Evolutionary conservation across 2,329 filamentous ascomycete species (phyloP).

Genomic region (Blastomyces gilchristii): DNA sequence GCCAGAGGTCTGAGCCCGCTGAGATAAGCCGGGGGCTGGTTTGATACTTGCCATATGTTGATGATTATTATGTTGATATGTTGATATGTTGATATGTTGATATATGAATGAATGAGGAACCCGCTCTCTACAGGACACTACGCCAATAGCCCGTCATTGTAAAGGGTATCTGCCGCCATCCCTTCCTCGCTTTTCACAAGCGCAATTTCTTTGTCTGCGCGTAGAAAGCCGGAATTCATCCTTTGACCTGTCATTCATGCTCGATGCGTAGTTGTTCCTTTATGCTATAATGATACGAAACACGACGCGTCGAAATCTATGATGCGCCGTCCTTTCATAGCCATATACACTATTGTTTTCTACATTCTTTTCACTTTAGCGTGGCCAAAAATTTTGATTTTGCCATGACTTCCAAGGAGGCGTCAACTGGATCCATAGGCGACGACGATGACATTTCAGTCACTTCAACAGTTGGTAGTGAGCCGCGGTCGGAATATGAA

Average conservation of each 20-base stretch:
- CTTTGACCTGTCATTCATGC: background rate
- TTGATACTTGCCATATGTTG: no score
- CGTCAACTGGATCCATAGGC: background rate
- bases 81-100: no score
- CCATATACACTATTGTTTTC: background rate
- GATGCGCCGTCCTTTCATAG: background rate
- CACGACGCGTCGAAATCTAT: background rate
- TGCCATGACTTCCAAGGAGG: constrained; percentile 4
- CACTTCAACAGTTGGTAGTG: constrained; percentile 42
- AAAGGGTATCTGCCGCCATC: no score
- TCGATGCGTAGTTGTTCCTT: background rate
- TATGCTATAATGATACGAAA: background rate
- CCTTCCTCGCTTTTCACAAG: background rate
- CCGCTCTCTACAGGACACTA: background rate
- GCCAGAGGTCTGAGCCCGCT: no score
- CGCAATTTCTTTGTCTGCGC: background rate
- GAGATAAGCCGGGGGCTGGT: no score
- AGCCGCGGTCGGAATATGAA: constrained; percentile 41
- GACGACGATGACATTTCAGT: constrained; percentile 48
- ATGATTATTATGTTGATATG: no score
- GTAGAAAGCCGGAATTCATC: background rate
- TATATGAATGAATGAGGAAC: background rate
- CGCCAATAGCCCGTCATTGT: background rate
- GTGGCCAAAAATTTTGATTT: background rate
- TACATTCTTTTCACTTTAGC: background rate